phyloP scores from a whole-genome alignment of 306 rosid species.

The Dryas octopetala region DNA sequence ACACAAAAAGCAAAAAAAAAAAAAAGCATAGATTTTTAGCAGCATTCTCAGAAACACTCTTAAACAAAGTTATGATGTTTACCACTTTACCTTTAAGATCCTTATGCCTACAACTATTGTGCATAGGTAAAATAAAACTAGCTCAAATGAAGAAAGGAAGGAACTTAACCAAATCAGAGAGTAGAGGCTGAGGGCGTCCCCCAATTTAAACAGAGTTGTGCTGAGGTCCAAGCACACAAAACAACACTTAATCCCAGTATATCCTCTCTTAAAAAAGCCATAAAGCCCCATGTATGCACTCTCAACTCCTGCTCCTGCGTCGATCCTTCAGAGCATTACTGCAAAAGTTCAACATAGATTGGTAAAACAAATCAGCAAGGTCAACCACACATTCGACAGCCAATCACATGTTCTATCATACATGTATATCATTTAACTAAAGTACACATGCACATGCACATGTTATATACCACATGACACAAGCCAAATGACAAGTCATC shows the following conservation, averaged over 20 bases:
- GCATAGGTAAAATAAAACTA: conserved; percentile 41
- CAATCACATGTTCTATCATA: not conserved
- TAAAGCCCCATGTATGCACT: conserved; percentile 20
- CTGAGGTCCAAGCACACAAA: conserved; percentile 62
- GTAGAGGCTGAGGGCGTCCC: conserved; percentile 68
- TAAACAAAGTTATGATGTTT: conserved; percentile 39
- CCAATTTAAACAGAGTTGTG: conserved; percentile 64
- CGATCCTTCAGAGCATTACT: conserved; percentile 92
- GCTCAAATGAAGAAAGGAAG: conserved; percentile 52
- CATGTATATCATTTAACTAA: not conserved
- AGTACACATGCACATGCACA: not conserved
- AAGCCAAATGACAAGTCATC: not conserved
- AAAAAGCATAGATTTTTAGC: conserved; percentile 58
- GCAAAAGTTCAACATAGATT: conserved; percentile 26
- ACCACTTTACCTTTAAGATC: conserved; percentile 30
- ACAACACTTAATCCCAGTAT: conserved; percentile 50
- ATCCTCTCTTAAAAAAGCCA: conserved; percentile 44
- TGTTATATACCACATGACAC: not conserved
- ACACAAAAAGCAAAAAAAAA: conserved; percentile 40
- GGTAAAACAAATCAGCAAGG: conserved; percentile 17
- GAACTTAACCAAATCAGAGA: conserved; percentile 68
- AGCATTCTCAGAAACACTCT: conserved; percentile 43
- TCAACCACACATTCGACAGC: not conserved
- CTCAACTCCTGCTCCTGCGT: conserved; percentile 88
- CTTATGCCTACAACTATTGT: conserved; percentile 50